Percentiles rank a stretch among this genome's conserved stretches.
phyloP scores from a whole-genome alignment of 1,284 basidiomycete genomes.

The Pseudozyma pruni region DNA sequence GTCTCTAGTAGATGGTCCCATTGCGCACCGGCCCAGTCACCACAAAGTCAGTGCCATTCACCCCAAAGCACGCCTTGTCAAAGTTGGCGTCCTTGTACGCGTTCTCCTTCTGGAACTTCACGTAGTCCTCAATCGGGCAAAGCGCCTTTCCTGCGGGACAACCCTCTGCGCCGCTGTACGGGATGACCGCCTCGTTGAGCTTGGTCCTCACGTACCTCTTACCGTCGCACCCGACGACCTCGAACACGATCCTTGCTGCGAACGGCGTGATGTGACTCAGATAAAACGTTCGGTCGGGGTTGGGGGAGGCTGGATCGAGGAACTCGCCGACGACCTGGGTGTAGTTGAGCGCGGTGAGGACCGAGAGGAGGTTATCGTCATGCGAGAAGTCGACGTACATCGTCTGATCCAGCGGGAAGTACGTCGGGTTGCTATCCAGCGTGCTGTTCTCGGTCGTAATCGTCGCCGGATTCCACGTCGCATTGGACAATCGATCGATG shows the following conservation, averaged over 20 bases:
- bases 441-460: constrained; percentile 63
- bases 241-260: constrained; percentile 50
- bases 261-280: constrained; percentile 55
- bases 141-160: constrained; percentile 77
- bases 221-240: constrained; percentile 50
- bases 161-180: constrained; percentile 80
- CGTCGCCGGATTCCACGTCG: constrained; percentile 25
- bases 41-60: constrained; percentile 57
- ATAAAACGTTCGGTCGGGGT: constrained; percentile 50
- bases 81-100: constrained; percentile 59
- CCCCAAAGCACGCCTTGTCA: constrained; percentile 55
- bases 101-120: constrained; percentile 69
- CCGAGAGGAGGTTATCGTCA: constrained; percentile 57
- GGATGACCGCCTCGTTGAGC: constrained; percentile 87
- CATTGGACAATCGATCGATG: constrained; percentile 54
- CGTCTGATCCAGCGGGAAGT: constrained; percentile 62
- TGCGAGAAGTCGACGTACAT: constrained; percentile 65
- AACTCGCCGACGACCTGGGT: constrained; percentile 54
- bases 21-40: constrained; percentile 50
- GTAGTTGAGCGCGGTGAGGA: constrained; percentile 62
- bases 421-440: constrained; percentile 40
- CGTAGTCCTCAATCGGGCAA: constrained; percentile 80
- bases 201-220: constrained; percentile 79
- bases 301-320: constrained; percentile 38
- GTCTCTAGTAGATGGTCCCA: constrained; percentile 43